Evolutionary conservation across 148 eudicot genomes (phyloP), one percentile per base, ranked within the genome.

Genomic region (Rhododendron molle): DNA sequence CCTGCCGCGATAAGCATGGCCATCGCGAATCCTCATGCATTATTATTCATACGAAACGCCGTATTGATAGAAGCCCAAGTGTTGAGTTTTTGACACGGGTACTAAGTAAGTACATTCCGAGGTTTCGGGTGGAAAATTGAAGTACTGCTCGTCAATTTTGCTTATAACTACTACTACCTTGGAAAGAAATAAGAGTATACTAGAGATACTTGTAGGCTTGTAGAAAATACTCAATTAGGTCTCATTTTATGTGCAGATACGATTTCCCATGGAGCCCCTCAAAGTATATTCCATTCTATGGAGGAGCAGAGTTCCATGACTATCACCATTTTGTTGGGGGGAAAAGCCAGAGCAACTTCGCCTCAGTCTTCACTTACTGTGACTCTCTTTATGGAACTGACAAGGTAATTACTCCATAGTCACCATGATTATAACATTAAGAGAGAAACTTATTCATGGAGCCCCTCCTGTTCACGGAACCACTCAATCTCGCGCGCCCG

Each of bases 281-380:
- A 54, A 94, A 94, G 88, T 93, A 86, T 86, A 93, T 96, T 69
- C 98, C 98, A 15, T 96, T 94, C 87, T 96, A 96, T 88, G 98
- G 98, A 54, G 98, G 96, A 74, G 93, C 98, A 82, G 89, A 90
- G 74, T 92, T 91, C 88, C 98, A 96, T 88, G 97, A 96, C 86
- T 96, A 96, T 87, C 98, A 96, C 91, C 98, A 96, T 90, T 96
- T 86, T 77, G 98, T 96, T 87, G 98, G 98, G 32, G 93, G 90
- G 30, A 90, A 87, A 85, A 90, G 96, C 87, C 98, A 94, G 23
- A 93, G 98, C 87, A 96, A 96, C 81, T 96, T 96, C 82, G 95
- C 98, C 44, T 96, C 98, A 0, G 92, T 96, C 7, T 96, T 96
- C 88, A 96, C 98, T 58, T 96, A 96, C 83, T 94, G 98, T 87